Evolutionary conservation across 805 yeast species (phyloP).

Genomic region (Hanseniaspora mollemarum): DNA sequence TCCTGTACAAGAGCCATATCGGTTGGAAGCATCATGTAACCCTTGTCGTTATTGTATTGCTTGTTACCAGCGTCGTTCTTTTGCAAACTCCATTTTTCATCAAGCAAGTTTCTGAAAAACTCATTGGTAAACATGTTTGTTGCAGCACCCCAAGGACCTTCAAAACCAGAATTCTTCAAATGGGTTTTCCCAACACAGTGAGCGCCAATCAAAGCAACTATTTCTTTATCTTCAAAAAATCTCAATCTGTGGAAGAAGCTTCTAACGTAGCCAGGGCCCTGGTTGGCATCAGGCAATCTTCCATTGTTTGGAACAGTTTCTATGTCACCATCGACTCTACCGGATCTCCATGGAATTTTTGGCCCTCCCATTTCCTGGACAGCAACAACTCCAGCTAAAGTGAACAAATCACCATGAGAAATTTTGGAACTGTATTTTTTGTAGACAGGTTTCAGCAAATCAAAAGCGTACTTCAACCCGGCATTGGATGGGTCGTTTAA

Average conservation of each 20-base stretch:
- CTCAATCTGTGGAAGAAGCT: constrained; percentile 55
- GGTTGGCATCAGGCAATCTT: constrained; percentile 61
- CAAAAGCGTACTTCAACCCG: constrained; percentile 50
- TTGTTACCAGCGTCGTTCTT: constrained; percentile 49
- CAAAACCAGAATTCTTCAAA: constrained; percentile 57
- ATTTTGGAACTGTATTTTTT: constrained; percentile 54
- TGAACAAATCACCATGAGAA: constrained; percentile 67
- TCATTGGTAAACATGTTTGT: constrained; percentile 68
- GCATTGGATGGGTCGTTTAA: constrained; percentile 47
- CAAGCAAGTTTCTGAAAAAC: constrained; percentile 47
- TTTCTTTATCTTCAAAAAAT: constrained; percentile 51
- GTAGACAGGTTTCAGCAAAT: constrained; percentile 43
- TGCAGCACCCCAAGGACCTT: constrained; percentile 82
- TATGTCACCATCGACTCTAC: constrained; percentile 52
- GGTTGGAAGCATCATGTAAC: constrained; percentile 78
- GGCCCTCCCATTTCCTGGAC: constrained; percentile 75
- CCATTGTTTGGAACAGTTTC: constrained; percentile 50
- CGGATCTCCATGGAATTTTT: constrained; percentile 69
- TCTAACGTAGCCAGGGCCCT: constrained; percentile 54
- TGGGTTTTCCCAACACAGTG: constrained; percentile 73
- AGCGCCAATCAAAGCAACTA: constrained; percentile 64
- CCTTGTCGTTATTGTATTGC: constrained; percentile 52
- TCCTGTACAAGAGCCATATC: constrained; percentile 62
- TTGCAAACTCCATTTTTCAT: constrained; percentile 44
- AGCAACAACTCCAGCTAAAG: constrained; percentile 68